Evolutionary conservation across 225 moss, liverwort and hornwort species (phyloP), one percentile per base, ranked within the genome.

Genomic region (Sphagnum tenellum): DNA sequence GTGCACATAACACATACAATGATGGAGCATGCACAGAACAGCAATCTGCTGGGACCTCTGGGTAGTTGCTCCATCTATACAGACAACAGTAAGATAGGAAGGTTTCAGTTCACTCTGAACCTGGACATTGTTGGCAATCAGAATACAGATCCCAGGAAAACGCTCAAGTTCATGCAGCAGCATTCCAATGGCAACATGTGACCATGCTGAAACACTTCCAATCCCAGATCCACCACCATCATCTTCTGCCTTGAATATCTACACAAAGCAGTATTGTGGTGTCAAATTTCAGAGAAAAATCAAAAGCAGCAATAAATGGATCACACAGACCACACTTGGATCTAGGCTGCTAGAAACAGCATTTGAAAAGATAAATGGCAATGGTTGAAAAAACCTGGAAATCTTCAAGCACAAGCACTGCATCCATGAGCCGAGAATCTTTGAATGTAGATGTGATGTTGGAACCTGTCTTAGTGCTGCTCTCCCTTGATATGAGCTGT

Each of bases 101-200:
- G 14, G 9, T 9, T 46, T 61, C 64, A 56, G 64, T 52, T 45
- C 5, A 3, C n/a, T 64, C 44, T 55, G 48, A 12, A 79, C 83
- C 83, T 84, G 81, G 7, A 81, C 64, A 74, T 81, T 86, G 55
- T 86, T 86, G 50, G 85, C 85, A 48, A 86, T 79, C 29, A 86
- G 81, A 65, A 86, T 79, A 66, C 85, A 86, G 50, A 86, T 81
- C 47, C 85, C 85, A 59, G 85, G 85, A 64, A 86, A 86, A 8
- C 81, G 79, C 58, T 81, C 76, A 67, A 86, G 67, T 65, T 86
- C 85, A 67, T 86, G 85, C 46, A 86, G 71, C 69, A 86, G 70
- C 59, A 86, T 69, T 9, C 85, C 85, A 71, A 86, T 86, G 44
- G 85, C 85, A 29, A 81, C 76, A 70, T 76, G 76, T 4, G 85